Base-by-base conservation (phyloP, 192 early-diverging fungal genomes). In the Geranomyces variabilis region DNA sequence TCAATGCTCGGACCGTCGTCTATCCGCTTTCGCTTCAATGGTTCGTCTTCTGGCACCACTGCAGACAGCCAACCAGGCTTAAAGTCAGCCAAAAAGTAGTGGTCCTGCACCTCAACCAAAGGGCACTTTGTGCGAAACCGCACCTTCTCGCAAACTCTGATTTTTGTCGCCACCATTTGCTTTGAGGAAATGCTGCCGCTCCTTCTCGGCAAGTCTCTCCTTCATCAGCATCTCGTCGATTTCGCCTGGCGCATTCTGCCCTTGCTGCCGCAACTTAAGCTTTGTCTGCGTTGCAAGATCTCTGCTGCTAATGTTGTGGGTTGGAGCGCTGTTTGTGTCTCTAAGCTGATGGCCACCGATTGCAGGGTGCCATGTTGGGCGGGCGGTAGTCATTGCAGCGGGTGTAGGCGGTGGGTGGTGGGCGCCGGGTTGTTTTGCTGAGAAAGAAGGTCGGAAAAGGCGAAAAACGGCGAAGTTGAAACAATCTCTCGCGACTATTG, bases 1-100 rank as follows among this genome's bases (percentile, higher is more conserved):
- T 77, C 84, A 22, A 79, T 80, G 8, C 85, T 81, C 24, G 83
- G 87, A n/a, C 73, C 82, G 64, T 87, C 86, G n/a, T 86, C 87
- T 63, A 86, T 80, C 59, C 87, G 58, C 29, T 57, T 29, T 59
- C 81, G 63, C 82, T 87, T 66, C 81, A 86, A 59, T 80, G 83
- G 75, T 80, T 89, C 75, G 78, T 85, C 77, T 21, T 63, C 60
- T n/a, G 77, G 76, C 41, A 66, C 69, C 9, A 70, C 36, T 14
- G 72, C 68, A 13, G 7, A 7, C 51, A 53, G 51, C n/a, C n/a
- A n/a, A n/a, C n/a, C n/a, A n/a, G n/a, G n/a, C n/a, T n/a, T n/a
- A 15, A 53, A 3, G 24, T 53, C 15, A 53, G 51, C 36, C 3
- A 41, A 41, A 41, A 7, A 10, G 36, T 10, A 10, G 10, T 41